Percentiles rank a stretch among this genome's conserved stretches.
These are phyloP conservation scores for Cladosporium colombiae DNA, from an alignment of 2,329 filamentous ascomycete genomes.

Conservation along the genomic window DNA sequence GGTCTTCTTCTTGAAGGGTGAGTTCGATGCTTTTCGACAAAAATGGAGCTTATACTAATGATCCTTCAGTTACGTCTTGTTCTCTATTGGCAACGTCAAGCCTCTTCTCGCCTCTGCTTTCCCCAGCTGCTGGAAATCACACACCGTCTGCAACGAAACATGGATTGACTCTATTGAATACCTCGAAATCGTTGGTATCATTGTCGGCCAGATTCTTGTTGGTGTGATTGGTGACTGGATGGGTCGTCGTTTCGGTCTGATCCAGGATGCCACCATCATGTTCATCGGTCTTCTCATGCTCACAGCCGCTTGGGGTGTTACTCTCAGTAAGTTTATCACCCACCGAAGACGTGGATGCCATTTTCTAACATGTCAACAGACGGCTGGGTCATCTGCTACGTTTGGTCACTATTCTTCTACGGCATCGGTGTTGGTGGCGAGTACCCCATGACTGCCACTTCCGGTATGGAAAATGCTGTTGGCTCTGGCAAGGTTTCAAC, in stretches of 20 bases:
- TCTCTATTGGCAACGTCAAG: constrained; percentile 92
- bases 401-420: constrained; percentile 92
- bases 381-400: constrained; percentile 97
- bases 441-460: constrained; percentile 95
- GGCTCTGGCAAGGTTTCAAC: constrained; percentile 86
- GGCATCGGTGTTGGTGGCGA: constrained; percentile 75
- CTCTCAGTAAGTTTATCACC: constrained; percentile 47
- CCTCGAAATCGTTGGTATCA: constrained; percentile 91
- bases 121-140: constrained; percentile 69
- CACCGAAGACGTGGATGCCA: neutral
- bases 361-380: constrained; percentile 46
- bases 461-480: constrained; percentile 77
- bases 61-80: constrained; percentile 74
- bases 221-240: constrained; percentile 80
- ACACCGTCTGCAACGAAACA: constrained; percentile 68
- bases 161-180: constrained; percentile 88
- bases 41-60: neutral
- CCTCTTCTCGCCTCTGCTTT: constrained; percentile 78
- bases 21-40: constrained; percentile 22
- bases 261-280: constrained; percentile 95
- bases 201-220: constrained; percentile 86
- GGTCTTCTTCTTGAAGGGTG: constrained; percentile 85
- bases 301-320: constrained; percentile 84
- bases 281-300: constrained; percentile 89
- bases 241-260: constrained; percentile 90